Conservation (phyloP, 129 eudicot species). For the Pseudognaphalium luteoalbum region DNA sequence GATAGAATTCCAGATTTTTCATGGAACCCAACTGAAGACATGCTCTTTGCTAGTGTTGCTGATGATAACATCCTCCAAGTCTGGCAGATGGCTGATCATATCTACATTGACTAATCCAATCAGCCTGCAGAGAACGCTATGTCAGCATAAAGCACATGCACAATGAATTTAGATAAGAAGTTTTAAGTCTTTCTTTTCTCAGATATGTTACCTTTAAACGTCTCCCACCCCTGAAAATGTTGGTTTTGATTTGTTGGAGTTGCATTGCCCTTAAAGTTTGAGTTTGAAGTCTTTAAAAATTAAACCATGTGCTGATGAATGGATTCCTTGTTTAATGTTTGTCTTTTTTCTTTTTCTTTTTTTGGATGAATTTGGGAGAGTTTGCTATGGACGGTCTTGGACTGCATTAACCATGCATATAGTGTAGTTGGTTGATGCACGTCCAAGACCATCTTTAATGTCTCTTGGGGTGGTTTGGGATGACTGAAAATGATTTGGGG, state of each 20-base stretch:
- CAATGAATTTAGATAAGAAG: neutral
- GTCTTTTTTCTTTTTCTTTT: neutral
- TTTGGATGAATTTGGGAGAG: neutral
- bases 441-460: neutral
- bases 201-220: neutral
- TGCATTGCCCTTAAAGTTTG: neutral
- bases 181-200: neutral
- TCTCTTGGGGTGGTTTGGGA: neutral
- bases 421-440: neutral
- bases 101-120: conserved; percentile 15
- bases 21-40: conserved; percentile 86
- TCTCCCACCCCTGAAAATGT: neutral
- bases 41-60: conserved; percentile 78
- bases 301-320: neutral
- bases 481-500: neutral
- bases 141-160: neutral
- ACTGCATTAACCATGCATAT: neutral
- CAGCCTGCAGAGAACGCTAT: neutral
- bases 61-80: conserved; percentile 80
- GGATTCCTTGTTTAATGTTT: neutral
- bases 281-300: neutral
- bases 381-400: neutral
- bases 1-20: conserved; percentile 67
- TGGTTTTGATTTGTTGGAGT: neutral
- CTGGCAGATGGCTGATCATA: conserved; percentile 88